Evolutionary conservation across 768 basidiomycete species (phyloP), one percentile per base, ranked within the genome.

Genomic region (Leucogyrophana mollusca): DNA sequence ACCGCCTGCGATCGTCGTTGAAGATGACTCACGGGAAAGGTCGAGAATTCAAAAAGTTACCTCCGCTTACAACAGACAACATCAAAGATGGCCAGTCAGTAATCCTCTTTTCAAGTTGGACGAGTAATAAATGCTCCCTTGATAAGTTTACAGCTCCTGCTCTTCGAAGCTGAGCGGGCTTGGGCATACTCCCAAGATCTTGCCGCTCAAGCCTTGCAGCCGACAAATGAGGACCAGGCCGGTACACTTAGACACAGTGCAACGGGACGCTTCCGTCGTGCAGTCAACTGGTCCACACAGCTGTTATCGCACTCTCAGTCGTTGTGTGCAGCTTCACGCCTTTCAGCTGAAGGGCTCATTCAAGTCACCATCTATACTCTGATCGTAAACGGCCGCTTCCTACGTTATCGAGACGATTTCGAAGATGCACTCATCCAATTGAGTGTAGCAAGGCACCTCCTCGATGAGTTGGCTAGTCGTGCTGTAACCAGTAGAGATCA

Each of bases 131-230:
- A 48, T 40, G 27, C 39, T 30, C 36, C 38, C 45, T 37, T 10
- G 35, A 43, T 21, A 45, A 92, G 90, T 56, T 76, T 94, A 4
- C 86, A 94, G 56, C 76, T 96, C 9, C 69, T 94, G 37, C 75
- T 97, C 8, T 85, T 94, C 57, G 92, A 96, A 62, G 81, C 92
- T 8, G 95, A 98, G 63, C 83, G 95, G 35, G 90, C 92, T 23
- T 93, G 93, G 84, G 83, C 90, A 1, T 83, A 93, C 65, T 84
- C 93, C 4, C 90, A 94, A 63, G 89, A 90, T 43, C 80, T 94
- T 35, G 63, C 72, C 17, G 60, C 74, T 2, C 69, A 76, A 38
- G 70, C 83, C 16, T 60, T 74, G n/a, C 65, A 74, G 42, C 76
- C 79, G 42, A 69, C 72, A 16, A 80, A 80, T 57, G 64, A 74